phyloP scores from a whole-genome alignment of 2,329 filamentous ascomycete species.

The Ceratocystis alfenasii region DNA sequence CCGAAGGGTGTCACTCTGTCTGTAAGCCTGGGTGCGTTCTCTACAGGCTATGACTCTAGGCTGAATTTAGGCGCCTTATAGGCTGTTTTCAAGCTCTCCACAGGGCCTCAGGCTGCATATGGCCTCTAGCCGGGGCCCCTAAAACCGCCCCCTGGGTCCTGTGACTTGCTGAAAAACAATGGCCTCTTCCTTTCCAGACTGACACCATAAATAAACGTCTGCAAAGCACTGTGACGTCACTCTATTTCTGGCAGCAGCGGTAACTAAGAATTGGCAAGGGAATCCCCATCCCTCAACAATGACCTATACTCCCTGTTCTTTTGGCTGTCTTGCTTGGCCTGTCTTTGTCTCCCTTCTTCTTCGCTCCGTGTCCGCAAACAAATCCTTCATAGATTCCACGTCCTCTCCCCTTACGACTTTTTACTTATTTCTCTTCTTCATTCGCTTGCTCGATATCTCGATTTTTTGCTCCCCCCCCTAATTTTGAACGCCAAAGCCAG shows the following conservation, averaged over 20 bases:
- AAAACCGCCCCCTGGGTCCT: background rate
- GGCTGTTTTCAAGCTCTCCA: background rate
- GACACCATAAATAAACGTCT: background rate
- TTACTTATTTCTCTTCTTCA: background rate
- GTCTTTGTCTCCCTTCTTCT: no score
- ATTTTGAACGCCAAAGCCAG: no score
- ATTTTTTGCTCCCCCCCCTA: background rate
- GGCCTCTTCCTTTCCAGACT: background rate
- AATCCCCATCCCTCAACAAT: background rate
- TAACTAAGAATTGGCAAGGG: background rate
- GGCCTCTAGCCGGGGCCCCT: no score
- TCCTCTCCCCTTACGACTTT: background rate
- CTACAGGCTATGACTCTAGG: background rate
- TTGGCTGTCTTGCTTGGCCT: background rate
- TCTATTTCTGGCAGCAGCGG: slow-evolving; percentile 1
- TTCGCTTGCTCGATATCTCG: background rate
- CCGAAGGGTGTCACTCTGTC: background rate
- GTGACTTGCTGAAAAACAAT: background rate
- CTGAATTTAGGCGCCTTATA: background rate
- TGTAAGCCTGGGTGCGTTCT: no score
- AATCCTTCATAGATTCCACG: background rate
- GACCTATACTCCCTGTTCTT: background rate
- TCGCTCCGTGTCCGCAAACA: background rate
- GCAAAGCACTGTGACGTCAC: background rate
- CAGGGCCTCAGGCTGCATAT: background rate